Percentiles rank a stretch among this genome's conserved stretches.
These are phyloP conservation scores for Botrytis deweyae DNA, from an alignment of 2,329 filamentous ascomycete genomes.

Conservation along the genomic window DNA sequence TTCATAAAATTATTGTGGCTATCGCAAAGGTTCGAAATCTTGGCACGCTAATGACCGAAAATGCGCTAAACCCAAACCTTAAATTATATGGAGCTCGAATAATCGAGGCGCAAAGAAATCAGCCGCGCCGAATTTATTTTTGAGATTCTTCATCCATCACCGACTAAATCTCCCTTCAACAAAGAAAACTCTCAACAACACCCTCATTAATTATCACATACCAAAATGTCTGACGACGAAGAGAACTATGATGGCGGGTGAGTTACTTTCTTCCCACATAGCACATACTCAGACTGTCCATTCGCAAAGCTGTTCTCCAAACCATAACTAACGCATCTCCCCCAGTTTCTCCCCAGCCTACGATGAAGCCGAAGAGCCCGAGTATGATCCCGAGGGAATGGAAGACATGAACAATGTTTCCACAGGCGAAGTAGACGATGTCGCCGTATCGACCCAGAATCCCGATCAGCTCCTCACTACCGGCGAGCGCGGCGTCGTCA, in stretches of 20 bases:
- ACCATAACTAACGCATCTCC: neutral
- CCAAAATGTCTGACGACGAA: constrained; percentile 70
- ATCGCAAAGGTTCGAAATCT: constrained; percentile 23
- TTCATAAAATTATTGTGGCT: constrained; percentile 24
- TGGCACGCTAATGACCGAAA: constrained; percentile 30
- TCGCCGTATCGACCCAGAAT: constrained; percentile 57
- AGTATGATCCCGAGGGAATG: constrained; percentile 55
- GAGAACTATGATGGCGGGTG: constrained; percentile 27
- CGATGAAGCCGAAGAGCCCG: constrained; percentile 53
- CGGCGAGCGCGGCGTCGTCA: constrained; percentile 47
- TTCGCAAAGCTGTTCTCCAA: neutral
- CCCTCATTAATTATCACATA: neutral
- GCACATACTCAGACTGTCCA: neutral
- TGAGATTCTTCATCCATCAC: constrained; percentile 21
- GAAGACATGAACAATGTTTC: constrained; percentile 47
- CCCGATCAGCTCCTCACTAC: constrained; percentile 47
- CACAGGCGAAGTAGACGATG: constrained; percentile 51
- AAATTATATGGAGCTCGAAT: constrained; percentile 27
- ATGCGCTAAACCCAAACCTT: constrained; percentile 26
- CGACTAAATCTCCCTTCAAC: constrained; percentile 1
- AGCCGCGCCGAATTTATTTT: constrained; percentile 31
- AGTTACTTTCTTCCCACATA: neutral
- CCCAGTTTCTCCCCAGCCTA: constrained; percentile 46
- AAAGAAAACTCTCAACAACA: constrained; percentile 13
- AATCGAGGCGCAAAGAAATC: constrained; percentile 19